Base-by-base conservation (phyloP, 495 filamentous ascomycete genomes). In the Penicillium atrosanguineum region DNA sequence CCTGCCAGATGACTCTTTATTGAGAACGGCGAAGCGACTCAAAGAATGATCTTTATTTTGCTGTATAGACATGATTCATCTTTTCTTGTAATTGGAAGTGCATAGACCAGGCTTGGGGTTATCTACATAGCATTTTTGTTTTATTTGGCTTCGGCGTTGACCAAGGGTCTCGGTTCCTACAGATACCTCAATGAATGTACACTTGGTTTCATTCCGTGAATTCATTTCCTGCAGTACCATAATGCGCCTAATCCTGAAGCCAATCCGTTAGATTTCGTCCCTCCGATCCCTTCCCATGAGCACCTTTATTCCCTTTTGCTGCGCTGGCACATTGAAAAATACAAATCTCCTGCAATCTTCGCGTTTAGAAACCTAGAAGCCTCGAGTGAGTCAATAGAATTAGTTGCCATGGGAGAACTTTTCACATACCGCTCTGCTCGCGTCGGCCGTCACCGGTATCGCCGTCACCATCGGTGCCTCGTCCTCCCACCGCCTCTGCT, bases 1-100 rank as follows among this genome's bases (percentile, higher is more conserved):
- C 2, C 60, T 96, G 49, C 88, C 89, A 6, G 93, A 96, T 69
- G 93, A 96, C 76, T 83, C 79, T 16, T 55, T 94, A 38, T 74
- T 84, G 41, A 64, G 75, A 39, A 72, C 71, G 15, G 50, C 70
- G 12, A 78, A 78, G 50, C 73, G 75, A 12, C 55, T 76, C 21
- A 78, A 76, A 52, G 75, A 75, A 52, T 76, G 50, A 72, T 43
- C 5, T 46, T 29, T 44, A 26, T 14, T 28, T 25, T 41, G 21
- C 34, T 53, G 16, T 51, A 29, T 8, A 45, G 39, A 12, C 31
- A 34, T 14, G 12, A 14, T 15, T 4, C 31, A 14, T 34, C 11
- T 34, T 34, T 14, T 12, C 6, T 42, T 7, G 6, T 20, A 19
- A 4, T 42, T 21, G 8, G 20, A n/a, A 42, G 16, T 21, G 39